Evolutionary conservation across 176 grass and related monocot species (phyloP).

Genomic region (Carex cristatella): DNA sequence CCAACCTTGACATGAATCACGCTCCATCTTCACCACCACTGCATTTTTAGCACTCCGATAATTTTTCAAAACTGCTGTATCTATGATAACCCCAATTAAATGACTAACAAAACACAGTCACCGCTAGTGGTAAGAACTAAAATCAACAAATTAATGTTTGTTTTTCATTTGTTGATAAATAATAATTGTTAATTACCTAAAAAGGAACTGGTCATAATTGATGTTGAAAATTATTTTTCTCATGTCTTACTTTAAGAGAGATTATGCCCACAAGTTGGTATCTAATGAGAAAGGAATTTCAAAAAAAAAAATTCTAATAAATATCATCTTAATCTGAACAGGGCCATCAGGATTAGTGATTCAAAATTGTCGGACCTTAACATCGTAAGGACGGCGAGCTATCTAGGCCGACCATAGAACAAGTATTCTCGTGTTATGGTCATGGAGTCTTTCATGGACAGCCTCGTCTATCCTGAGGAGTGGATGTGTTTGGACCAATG

Average conservation of each 20-base stretch:
- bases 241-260: neutral
- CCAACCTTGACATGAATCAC: conserved; percentile 84
- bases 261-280: neutral
- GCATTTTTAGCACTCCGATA: conserved; percentile 29
- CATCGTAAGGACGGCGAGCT: conserved; percentile 28
- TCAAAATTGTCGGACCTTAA: conserved; percentile 53
- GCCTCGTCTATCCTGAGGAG: conserved; percentile 44
- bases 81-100: neutral
- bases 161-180: neutral
- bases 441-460: conserved; percentile 60
- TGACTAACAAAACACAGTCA: neutral
- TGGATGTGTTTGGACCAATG: conserved; percentile 45
- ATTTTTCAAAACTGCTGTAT: neutral
- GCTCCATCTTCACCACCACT: conserved; percentile 54
- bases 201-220: no score
- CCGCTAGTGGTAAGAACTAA: neutral
- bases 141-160: neutral
- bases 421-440: conserved; percentile 40
- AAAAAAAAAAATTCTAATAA: neutral
- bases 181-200: neutral
- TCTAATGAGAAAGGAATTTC: no score
- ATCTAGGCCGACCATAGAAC: conserved; percentile 65
- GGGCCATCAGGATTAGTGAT: conserved; percentile 49
- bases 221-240: no score
- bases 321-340: neutral